Base-by-base conservation (phyloP, 83 land plant species). In the Larix sibirica region DNA sequence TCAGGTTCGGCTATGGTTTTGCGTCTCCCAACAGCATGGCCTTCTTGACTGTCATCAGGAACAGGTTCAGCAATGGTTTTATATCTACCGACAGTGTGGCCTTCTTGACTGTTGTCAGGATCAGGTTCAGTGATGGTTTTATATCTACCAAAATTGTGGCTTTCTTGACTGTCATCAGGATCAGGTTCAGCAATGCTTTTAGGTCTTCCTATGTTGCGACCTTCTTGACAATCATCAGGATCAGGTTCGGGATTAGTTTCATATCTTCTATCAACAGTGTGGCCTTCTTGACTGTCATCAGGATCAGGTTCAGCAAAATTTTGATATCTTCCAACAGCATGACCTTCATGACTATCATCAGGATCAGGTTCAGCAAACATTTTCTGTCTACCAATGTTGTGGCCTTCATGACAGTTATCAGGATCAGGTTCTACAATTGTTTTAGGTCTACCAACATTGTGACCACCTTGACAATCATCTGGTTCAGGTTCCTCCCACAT, bases 361-460 rank as follows among this genome's bases (percentile, higher is more conserved):
- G 87, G 88, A 79, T 94, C 91, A 85, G 85, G 90, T 82, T 88
- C 92, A 42, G 1, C 54, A 36, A 68, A 69, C 47, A 58, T 31
- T 56, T 56, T 8, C 12, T 17, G 67, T 79, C 16, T 42, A 62
- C 21, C 18, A 73, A 64, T 69, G 62, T 47, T 16, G 33, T 28
- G 62, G 16, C 54, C 74, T 62, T 62, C 14, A 54, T 47, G 76
- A 65, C 17, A 42, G 44, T 86, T 78, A 83, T 84, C 84, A 31
- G 90, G 90, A 62, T 90, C 90, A 70, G 90, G 90, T 82, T 88
- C 92, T 20, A 1, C 68, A 31, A 44, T 63, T 23, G 28, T 66
- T 63, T 88, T 87, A 66, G 31, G 23, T 69, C 21, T 82, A 24
- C 6, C 38, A 16, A 50, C 69, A 17, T 47, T 16, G 60, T 36